Conservation (phyloP, 495 filamentous ascomycete genomes). For the Polyplosphaeria fusca region DNA sequence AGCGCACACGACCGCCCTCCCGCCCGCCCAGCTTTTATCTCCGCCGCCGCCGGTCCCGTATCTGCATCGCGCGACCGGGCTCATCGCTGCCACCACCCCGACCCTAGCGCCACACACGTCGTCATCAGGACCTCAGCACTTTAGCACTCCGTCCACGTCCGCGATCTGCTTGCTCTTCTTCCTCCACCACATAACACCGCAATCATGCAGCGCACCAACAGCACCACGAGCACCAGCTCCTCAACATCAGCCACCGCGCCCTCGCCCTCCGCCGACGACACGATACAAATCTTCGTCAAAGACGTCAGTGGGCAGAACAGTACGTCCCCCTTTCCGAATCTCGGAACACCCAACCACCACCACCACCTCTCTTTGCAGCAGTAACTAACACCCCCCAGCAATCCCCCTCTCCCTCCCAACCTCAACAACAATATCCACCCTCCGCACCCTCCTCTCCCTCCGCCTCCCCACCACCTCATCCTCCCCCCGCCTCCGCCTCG, state of each 20-base stretch:
- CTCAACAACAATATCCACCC: constrained; percentile 44
- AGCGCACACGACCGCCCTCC: too few relatives aligned
- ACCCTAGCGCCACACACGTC: constrained; percentile 1
- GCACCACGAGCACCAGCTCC: constrained; percentile 41
- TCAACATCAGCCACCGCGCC: constrained; percentile 22
- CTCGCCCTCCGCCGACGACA: constrained; percentile 39
- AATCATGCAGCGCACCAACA: constrained; percentile 39
- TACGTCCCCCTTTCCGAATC: constrained; percentile 34
- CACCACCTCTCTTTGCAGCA: too few relatives aligned
- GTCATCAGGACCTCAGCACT: neutral
- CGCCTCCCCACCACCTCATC: constrained; percentile 34
- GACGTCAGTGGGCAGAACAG: constrained; percentile 46
- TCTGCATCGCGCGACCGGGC: too few relatives aligned
- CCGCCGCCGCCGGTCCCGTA: neutral
- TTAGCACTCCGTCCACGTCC: neutral
- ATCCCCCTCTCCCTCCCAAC: constrained; percentile 46
- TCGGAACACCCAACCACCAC: constrained; percentile 1
- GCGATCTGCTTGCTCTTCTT: neutral
- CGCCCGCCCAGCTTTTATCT: neutral
- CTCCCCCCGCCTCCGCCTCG: constrained; percentile 39
- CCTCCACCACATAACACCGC: neutral
- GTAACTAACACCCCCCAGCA: constrained; percentile 37
- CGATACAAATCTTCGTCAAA: constrained; percentile 54
- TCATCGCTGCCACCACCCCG: neutral
- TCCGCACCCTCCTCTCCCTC: constrained; percentile 48